Base-by-base conservation (phyloP, 2,329 filamentous ascomycete species). In the Cladosporium velox region DNA sequence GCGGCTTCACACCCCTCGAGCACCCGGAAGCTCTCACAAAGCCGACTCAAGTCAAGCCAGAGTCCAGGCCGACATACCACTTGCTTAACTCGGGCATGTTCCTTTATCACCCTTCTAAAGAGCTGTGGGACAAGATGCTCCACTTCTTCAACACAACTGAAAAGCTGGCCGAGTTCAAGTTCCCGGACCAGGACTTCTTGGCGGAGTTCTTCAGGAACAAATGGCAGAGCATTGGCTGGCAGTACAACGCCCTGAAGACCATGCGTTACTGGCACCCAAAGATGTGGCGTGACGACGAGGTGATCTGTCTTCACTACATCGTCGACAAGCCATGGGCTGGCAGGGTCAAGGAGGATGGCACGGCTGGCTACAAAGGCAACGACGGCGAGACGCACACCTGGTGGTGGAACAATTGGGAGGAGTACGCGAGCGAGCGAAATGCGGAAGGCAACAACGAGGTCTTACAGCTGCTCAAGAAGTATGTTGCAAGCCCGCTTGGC, bases 311-410 rank as follows among this genome's bases (percentile, higher is more conserved):
- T 59, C 84, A 86, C 69, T 86, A 85, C 64, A 84, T 86, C 65
- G 83, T 85, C 7, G 83, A 86, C 68, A 86, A 86, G 74, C 84
- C 84, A 15, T 86, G 84, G 84, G 78, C 80, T 44, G 77, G 75
- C 60, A 76, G 79, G 21, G 75, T 83, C 3, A 73, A 73, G 21
- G 70, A 72, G 24, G 79, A 83, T 66, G 81, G 81, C 2, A 71
- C 74, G 21, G 83, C 81, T 0, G 83, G 83, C 1, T 83, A 84
- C 70, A 75, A 80, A 30, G 83, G 83, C 1, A 75, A 80, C 51
- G 85, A 87, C 70, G 82, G 83, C 0, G 79, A 77, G 54, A 84
- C 83, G 54, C 83, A 86, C 74, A 70, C 66, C 30, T 84, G 83
- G 83, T 86, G 84, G 84, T 86, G 83, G 83, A 76, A 72, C 10